Percentiles rank a stretch among this genome's conserved stretches.
phyloP scores from a whole-genome alignment of 1,284 basidiomycete species.

The Tilletia setariae region DNA sequence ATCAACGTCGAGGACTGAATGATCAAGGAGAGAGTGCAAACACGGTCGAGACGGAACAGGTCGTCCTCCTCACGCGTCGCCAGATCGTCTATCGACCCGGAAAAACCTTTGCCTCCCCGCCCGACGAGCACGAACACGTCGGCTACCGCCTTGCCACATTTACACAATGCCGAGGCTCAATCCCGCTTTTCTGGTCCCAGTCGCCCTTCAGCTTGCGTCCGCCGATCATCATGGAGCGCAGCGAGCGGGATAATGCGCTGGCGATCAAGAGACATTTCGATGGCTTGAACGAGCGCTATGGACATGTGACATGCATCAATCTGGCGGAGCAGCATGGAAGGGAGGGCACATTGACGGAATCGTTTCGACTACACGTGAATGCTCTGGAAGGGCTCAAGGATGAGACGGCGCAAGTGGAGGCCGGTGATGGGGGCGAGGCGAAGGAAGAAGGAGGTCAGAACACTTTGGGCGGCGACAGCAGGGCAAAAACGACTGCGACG shows the following conservation, averaged over 20 bases:
- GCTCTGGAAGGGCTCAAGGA: constrained; percentile 57
- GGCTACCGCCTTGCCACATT: constrained; percentile 20
- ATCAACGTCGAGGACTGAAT: constrained; percentile 60
- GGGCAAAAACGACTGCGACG: background rate
- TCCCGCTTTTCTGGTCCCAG: constrained; percentile 27
- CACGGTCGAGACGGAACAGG: constrained; percentile 78
- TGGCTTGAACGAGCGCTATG: constrained; percentile 66
- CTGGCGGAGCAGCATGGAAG: constrained; percentile 86
- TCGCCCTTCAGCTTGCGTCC: constrained; percentile 72
- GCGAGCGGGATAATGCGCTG: constrained; percentile 69
- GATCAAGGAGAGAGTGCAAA: constrained; percentile 69
- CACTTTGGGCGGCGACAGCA: no score
- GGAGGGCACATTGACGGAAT: constrained; percentile 74
- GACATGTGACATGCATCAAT: constrained; percentile 59
- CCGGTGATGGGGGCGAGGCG: background rate
- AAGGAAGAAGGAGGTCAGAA: no score
- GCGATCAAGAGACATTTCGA: constrained; percentile 73
- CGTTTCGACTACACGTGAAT: constrained; percentile 70
- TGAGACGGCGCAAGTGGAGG: constrained; percentile 55
- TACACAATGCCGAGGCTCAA: constrained; percentile 24
- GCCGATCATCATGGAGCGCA: constrained; percentile 75
- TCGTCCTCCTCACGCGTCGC: constrained; percentile 69
- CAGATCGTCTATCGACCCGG: constrained; percentile 25
- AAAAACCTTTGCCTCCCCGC: constrained; percentile 13
- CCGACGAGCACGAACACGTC: constrained; percentile 19